phyloP scores from a whole-genome alignment of 2,329 filamentous ascomycete genomes.

The Raffaelea deltoideospora region DNA sequence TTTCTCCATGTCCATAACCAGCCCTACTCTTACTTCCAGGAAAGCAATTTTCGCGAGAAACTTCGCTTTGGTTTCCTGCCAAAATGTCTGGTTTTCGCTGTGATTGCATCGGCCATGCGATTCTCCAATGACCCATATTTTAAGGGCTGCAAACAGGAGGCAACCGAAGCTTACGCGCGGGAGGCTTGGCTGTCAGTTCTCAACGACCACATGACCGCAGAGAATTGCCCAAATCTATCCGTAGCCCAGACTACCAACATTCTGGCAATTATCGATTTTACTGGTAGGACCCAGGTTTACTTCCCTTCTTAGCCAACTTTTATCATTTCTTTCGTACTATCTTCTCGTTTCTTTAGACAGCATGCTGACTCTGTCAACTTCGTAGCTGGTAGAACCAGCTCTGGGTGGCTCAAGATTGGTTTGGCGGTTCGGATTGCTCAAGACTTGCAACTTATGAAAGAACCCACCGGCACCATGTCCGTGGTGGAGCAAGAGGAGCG shows the following conservation, averaged over 20 bases:
- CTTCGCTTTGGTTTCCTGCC: background rate
- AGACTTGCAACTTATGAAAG: background rate
- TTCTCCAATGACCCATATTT: background rate
- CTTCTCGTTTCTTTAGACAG: background rate
- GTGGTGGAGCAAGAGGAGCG: background rate
- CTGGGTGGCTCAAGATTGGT: background rate
- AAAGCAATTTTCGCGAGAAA: background rate
- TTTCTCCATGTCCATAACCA: constrained; percentile 32
- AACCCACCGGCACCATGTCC: background rate
- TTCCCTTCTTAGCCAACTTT: too few species aligned
- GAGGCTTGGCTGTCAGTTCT: background rate
- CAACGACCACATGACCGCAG: background rate
- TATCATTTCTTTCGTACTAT: background rate
- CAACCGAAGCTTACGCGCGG: background rate
- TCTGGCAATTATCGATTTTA: background rate
- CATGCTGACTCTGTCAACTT: too few species aligned
- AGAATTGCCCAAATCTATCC: background rate
- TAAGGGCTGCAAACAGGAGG: background rate
- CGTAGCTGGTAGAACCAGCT: background rate
- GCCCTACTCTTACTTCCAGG: background rate
- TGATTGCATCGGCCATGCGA: background rate
- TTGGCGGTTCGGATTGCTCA: background rate
- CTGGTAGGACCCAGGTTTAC: too few species aligned
- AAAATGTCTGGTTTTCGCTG: background rate
- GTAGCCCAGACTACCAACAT: background rate